Conservation (phyloP, 257 asterid genomes). For the Gentiana macrophylla region DNA sequence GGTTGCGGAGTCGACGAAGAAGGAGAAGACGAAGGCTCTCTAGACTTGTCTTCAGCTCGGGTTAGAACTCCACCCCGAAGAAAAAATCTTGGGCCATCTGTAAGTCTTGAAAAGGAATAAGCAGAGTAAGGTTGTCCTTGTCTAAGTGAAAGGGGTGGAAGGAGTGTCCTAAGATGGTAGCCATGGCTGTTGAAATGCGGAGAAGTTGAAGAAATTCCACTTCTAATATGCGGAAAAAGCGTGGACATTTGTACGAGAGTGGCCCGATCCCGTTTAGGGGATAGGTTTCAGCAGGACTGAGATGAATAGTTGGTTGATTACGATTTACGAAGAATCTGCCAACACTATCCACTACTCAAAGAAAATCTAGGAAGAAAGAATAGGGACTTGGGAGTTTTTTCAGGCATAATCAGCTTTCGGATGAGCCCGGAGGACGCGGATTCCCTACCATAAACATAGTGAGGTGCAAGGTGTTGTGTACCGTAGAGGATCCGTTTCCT, state of each 20-base stretch:
- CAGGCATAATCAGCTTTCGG: too few relatives aligned
- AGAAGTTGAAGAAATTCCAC: conserved; percentile 15
- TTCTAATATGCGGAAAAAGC: conserved; percentile 20
- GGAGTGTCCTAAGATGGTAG: conserved; percentile 8
- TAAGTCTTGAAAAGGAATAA: conserved; percentile 20
- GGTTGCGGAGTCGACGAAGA: conserved; percentile 20
- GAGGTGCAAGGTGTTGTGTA: too few relatives aligned
- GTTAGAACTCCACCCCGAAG: conserved; percentile 43
- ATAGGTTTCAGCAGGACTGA: too few relatives aligned
- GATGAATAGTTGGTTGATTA: too few relatives aligned
- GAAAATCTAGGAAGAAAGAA: too few relatives aligned
- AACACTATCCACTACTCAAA: too few relatives aligned
- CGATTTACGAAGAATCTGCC: too few relatives aligned
- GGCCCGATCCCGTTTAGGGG: too few relatives aligned
- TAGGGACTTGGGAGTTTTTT: too few relatives aligned
- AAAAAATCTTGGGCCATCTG: conserved; percentile 20
- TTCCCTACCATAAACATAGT: too few relatives aligned
- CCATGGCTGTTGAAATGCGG: conserved; percentile 20
- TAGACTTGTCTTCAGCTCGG: conserved; percentile 67
- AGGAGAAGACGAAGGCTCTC: conserved; percentile 28
- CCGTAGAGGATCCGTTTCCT: too few relatives aligned
- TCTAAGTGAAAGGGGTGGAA: conserved; percentile 15
- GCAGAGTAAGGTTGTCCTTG: conserved; percentile 17
- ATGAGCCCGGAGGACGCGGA: too few relatives aligned
- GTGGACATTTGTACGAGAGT: conserved; percentile 23